These are phyloP conservation scores for Erodium texanum DNA, from an alignment of 441 rosid species.

Conservation along the genomic window DNA sequence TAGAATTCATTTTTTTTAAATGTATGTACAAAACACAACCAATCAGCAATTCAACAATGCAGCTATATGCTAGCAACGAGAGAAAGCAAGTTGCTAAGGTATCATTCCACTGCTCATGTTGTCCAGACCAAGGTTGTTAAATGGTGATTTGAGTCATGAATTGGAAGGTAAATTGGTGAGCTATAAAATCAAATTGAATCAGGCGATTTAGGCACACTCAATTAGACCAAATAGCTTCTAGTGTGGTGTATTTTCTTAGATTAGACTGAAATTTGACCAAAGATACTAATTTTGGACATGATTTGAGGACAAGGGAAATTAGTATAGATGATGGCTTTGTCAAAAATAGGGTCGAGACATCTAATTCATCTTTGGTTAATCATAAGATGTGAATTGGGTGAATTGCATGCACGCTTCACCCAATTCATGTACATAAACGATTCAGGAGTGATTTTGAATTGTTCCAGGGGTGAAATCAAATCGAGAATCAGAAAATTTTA, in stretches of 20 bases:
- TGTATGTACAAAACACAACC: background rate
- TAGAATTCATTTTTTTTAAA: background rate
- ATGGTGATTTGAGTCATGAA: background rate
- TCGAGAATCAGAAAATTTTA: background rate
- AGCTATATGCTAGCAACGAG: background rate
- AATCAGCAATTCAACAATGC: background rate
- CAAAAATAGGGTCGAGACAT: background rate
- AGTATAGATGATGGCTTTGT: background rate
- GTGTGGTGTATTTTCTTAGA: too few relatives aligned
- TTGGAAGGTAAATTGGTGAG: background rate
- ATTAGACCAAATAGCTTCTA: too few relatives aligned
- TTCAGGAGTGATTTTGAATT: background rate
- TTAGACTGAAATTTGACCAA: background rate
- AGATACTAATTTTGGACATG: background rate
- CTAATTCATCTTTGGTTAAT: too few relatives aligned
- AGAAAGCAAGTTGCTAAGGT: background rate
- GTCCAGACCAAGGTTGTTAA: background rate
- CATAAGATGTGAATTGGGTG: too few relatives aligned
- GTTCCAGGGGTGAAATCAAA: background rate
- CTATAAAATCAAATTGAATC: background rate
- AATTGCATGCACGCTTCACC: too few relatives aligned
- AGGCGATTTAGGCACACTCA: background rate
- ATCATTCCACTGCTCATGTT: background rate
- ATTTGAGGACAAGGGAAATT: background rate
- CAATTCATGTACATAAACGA: background rate